These are phyloP conservation scores for Cystobasidium pallidum DNA, from an alignment of 1,284 basidiomycete genomes.

Conservation along the genomic window DNA sequence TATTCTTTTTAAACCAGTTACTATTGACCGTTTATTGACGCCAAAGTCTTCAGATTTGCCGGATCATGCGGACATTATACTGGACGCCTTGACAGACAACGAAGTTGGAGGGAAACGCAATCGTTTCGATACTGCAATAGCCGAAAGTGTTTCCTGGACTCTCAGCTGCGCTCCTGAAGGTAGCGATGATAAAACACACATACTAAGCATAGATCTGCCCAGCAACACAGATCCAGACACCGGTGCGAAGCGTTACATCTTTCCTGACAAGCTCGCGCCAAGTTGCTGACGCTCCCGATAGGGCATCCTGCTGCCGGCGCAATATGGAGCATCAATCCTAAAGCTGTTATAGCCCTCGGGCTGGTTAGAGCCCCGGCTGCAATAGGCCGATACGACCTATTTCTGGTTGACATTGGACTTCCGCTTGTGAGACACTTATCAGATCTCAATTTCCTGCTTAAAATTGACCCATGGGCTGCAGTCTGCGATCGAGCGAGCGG, in stretches of 20 bases:
- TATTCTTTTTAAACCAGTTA: no score
- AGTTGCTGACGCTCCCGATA: not conserved
- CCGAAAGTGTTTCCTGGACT: constrained; percentile 30
- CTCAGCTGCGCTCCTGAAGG: constrained; percentile 25
- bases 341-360: constrained; percentile 35
- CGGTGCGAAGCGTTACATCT: not conserved
- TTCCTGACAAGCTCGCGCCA: not conserved
- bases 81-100: constrained; percentile 45
- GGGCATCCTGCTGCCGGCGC: constrained; percentile 13
- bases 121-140: constrained; percentile 28
- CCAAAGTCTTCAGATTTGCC: constrained; percentile 33
- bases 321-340: constrained; percentile 38
- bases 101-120: constrained; percentile 25
- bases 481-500: constrained; percentile 34
- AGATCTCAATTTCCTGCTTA: not conserved
- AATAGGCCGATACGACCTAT: constrained; percentile 11
- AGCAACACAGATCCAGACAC: constrained; percentile 45
- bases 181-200: constrained; percentile 18
- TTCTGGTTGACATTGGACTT: constrained; percentile 39
- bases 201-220: constrained; percentile 42
- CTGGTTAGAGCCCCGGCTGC: constrained; percentile 21
- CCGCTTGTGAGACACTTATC: constrained; percentile 12
- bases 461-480: not conserved
- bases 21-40: no score
- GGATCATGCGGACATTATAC: constrained; percentile 38